phyloP scores from a whole-genome alignment of 768 basidiomycete species.

The Hebeloma cylindrosporum region DNA sequence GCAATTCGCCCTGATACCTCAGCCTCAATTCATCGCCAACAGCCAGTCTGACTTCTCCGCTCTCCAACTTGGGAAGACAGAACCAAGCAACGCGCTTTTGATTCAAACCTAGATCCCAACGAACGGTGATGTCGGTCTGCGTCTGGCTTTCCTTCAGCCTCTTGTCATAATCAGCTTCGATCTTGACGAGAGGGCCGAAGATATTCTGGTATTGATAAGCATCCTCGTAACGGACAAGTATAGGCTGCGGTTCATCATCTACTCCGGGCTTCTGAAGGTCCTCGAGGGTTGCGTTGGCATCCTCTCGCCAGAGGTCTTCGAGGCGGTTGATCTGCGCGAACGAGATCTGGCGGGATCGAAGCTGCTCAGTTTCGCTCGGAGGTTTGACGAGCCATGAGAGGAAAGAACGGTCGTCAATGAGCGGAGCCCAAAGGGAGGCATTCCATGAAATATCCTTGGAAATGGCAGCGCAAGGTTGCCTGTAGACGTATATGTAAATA shows the following conservation, averaged over 20 bases:
- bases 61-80: constrained; percentile 92
- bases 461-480: constrained; percentile 97
- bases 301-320: constrained; percentile 97
- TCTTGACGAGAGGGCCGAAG: constrained; percentile 98
- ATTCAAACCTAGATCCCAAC: constrained; percentile 98
- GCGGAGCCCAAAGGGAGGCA: constrained; percentile 93
- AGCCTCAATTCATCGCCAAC: constrained; percentile 94
- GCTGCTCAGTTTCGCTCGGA: constrained; percentile 93
- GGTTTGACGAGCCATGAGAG: constrained; percentile 99
- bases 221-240: constrained; percentile 91
- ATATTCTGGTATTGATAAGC: constrained; percentile 99
- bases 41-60: constrained; percentile 94
- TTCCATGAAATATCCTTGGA: constrained; percentile 99
- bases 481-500: constrained; percentile 38
- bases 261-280: constrained; percentile 97
- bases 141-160: constrained; percentile 97
- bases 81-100: constrained; percentile 99
- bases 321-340: constrained; percentile 96
- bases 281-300: constrained; percentile 90
- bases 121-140: constrained; percentile 91
- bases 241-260: constrained; percentile 95
- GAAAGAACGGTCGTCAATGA: constrained; percentile 98
- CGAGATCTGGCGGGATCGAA: constrained; percentile 94
- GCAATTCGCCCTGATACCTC: constrained; percentile 84
- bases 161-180: constrained; percentile 99